Conservation (phyloP, 1,284 basidiomycete genomes). For the Trametes pubescens region DNA sequence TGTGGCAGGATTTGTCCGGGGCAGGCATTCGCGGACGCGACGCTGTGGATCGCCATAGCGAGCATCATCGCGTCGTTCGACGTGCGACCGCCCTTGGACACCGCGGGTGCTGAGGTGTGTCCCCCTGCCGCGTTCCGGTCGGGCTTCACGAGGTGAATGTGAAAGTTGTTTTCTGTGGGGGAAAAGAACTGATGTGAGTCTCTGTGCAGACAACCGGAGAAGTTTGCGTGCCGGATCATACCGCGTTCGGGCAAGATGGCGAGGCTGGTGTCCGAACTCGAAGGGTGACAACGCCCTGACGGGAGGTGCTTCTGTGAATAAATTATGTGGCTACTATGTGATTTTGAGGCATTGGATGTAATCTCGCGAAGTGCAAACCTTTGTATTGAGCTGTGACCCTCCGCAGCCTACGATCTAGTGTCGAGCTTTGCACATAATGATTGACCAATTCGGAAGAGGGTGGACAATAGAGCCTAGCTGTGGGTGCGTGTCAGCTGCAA, state of each 20-base stretch:
- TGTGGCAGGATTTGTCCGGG: background rate
- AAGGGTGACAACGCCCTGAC: background rate
- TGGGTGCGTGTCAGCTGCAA: no score
- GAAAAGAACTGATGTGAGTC: background rate
- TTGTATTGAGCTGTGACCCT: no score
- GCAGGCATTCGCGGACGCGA: background rate
- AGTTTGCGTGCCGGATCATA: slow-evolving; percentile 20
- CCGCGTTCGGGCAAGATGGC: slow-evolving; percentile 21
- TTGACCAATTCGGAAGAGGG: no score
- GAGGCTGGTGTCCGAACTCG: background rate
- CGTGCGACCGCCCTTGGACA: slow-evolving; percentile 25
- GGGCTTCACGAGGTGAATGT: slow-evolving; percentile 29
- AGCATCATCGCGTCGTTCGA: background rate
- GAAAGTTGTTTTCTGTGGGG: background rate
- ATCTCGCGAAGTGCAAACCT: no score
- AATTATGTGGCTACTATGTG: no score
- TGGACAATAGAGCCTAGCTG: no score
- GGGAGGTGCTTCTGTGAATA: no score
- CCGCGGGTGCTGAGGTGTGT: slow-evolving; percentile 32
- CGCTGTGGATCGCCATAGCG: background rate
- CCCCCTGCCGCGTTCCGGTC: slow-evolving; percentile 33
- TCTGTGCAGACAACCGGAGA: slow-evolving; percentile 15
- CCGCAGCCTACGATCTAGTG: no score
- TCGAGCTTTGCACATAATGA: no score
- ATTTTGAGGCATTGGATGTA: no score